Conservation (phyloP, 2,329 filamentous ascomycete species). For the Xenoacremonium recifei region DNA sequence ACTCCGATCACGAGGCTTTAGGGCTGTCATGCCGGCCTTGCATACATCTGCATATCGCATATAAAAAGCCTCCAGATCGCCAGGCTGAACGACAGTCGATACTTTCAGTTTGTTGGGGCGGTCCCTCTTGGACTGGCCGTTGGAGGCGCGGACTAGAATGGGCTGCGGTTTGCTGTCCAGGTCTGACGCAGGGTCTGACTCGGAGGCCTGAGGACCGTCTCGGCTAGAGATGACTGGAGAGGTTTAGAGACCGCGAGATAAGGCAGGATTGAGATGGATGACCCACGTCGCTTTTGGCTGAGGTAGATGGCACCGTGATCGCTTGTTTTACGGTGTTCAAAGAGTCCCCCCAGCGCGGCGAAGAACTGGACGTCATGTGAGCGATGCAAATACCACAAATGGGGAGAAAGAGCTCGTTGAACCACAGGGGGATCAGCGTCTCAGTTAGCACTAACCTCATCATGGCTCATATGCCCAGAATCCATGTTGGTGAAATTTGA, state of each 20-base stretch:
- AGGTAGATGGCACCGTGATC: conserved; percentile 73
- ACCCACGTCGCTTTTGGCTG: conserved; percentile 72
- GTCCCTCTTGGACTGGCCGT: conserved; percentile 66
- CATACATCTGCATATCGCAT: conserved; percentile 84
- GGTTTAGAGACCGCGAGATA: not conserved
- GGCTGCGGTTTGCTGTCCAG: conserved; percentile 61
- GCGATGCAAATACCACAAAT: no score
- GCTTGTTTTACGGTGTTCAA: conserved; percentile 64
- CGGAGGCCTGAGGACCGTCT: conserved; percentile 40
- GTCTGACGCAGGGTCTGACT: conserved; percentile 58
- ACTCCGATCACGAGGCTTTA: conserved; percentile 93
- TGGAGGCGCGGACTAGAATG: conserved; percentile 78
- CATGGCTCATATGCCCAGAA: conserved; percentile 22
- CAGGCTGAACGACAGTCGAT: conserved; percentile 77
- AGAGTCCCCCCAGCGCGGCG: conserved; percentile 63
- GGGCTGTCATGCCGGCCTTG: conserved; percentile 79
- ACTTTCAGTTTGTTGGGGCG: conserved; percentile 66
- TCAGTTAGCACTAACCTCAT: conserved; percentile 20
- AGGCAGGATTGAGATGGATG: not conserved
- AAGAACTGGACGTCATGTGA: conserved; percentile 64
- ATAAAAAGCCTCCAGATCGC: conserved; percentile 79
- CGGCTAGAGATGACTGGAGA: conserved; percentile 42
- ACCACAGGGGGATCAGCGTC: not conserved
- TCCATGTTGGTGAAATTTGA: conserved; percentile 17
- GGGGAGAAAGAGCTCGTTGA: no score